Conservation (phyloP, 2,329 filamentous ascomycete species). For the Bretziella fagacearum region DNA sequence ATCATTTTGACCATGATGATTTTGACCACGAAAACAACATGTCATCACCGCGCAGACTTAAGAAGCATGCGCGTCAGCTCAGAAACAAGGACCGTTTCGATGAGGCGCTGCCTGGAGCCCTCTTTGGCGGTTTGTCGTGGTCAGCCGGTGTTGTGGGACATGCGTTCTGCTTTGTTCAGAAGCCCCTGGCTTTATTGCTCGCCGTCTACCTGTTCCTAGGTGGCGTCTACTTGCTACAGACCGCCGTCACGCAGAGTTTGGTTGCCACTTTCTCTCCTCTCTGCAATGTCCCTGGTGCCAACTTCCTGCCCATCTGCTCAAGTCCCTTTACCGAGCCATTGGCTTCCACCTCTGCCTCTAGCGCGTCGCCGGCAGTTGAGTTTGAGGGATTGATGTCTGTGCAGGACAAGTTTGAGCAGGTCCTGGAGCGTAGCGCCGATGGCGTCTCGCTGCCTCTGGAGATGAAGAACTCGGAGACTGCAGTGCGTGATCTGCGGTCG, state of each 20-base stretch:
- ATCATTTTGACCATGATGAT: conserved; percentile 3
- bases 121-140: conserved; percentile 31
- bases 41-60: conserved; percentile 1
- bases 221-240: conserved; percentile 40
- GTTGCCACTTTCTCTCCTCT: conserved; percentile 48
- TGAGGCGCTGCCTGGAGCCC: conserved; percentile 23
- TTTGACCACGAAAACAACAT: not conserved
- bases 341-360: conserved; percentile 17
- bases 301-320: conserved; percentile 19
- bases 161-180: conserved; percentile 45
- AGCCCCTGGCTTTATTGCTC: conserved; percentile 43
- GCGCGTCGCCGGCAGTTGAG: conserved; percentile 30
- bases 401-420: conserved; percentile 60
- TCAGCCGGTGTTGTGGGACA: conserved; percentile 37
- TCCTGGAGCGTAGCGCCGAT: conserved; percentile 49
- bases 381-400: conserved; percentile 61
- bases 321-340: conserved; percentile 16
- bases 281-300: conserved; percentile 50
- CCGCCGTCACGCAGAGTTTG: conserved; percentile 44
- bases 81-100: conserved; percentile 20
- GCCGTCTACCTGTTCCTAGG: conserved; percentile 45
- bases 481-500: conserved; percentile 56
- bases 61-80: not conserved
- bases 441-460: conserved; percentile 54
- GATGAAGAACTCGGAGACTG: conserved; percentile 61